Percentiles rank a stretch among this genome's conserved stretches.
Evolutionary conservation across 768 basidiomycete genomes (phyloP).

Genomic region (Xerocomus brunneocitrinus): DNA sequence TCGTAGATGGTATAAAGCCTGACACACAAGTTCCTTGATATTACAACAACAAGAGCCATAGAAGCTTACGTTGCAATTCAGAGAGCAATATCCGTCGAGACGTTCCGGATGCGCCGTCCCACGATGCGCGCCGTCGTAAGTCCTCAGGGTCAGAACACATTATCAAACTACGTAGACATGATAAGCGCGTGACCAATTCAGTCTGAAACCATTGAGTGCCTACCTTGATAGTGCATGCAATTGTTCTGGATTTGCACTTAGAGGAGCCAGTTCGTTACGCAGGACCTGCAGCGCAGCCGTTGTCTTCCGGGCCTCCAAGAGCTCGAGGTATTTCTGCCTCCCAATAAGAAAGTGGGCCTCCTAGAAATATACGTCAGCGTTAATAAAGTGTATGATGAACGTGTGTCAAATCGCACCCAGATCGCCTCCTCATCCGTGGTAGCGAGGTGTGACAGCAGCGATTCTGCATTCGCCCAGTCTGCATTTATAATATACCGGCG

Average conservation of each 20-base stretch:
- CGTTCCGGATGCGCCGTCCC: conserved; percentile 83
- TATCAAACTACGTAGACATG: conserved; percentile 55
- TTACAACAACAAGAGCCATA: neutral
- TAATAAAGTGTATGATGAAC: conserved; percentile 5
- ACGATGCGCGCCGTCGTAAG: conserved; percentile 70
- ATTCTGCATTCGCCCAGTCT: conserved; percentile 76
- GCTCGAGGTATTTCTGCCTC: conserved; percentile 94
- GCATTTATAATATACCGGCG: conserved; percentile 75
- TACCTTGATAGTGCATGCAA: conserved; percentile 88
- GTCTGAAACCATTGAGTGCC: conserved; percentile 18
- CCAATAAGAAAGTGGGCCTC: conserved; percentile 83
- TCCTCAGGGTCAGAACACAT: conserved; percentile 90
- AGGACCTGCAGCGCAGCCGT: conserved; percentile 82
- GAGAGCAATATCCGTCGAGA: conserved; percentile 76
- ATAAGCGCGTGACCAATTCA: conserved; percentile 14
- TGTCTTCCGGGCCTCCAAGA: conserved; percentile 76
- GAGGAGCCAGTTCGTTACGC: conserved; percentile 81
- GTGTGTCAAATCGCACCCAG: conserved; percentile 47
- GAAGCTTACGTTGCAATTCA: conserved; percentile 70
- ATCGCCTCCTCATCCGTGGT: conserved; percentile 63
- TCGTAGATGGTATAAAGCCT: conserved; percentile 87
- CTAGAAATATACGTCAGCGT: conserved; percentile 37
- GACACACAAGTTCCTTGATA: conserved; percentile 3
- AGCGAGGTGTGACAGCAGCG: conserved; percentile 61
- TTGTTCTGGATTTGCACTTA: conserved; percentile 74